Conservation (phyloP, 1,284 basidiomycete species). For the Chondrostereum purpureum region DNA sequence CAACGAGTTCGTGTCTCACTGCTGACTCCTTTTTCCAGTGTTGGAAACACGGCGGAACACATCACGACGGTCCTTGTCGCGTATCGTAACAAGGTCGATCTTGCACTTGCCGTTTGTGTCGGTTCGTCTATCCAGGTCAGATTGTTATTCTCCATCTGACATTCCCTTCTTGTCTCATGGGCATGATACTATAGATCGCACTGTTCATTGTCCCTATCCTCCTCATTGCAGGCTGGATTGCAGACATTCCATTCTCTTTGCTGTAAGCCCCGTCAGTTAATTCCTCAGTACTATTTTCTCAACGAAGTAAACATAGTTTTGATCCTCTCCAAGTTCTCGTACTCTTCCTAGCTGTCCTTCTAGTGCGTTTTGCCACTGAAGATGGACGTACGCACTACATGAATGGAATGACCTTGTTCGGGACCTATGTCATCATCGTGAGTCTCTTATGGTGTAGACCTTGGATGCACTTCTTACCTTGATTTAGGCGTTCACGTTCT, state of each 20-base stretch:
- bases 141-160: background rate
- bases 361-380: conserved; percentile 2
- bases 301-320: conserved; percentile 24
- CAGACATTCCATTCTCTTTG: conserved; percentile 39
- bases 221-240: conserved; percentile 40
- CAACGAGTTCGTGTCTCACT: conserved; percentile 29
- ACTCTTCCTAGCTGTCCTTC: conserved; percentile 6
- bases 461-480: background rate
- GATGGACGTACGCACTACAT: conserved; percentile 7
- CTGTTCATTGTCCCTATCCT: conserved; percentile 60
- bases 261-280: conserved; percentile 3
- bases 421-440: conserved; percentile 22
- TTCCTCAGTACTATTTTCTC: background rate
- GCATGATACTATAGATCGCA: no score
- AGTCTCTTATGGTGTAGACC: background rate
- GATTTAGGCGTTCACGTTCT: background rate
- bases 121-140: conserved; percentile 61
- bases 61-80: conserved; percentile 63
- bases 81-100: conserved; percentile 48
- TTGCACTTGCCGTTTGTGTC: conserved; percentile 54
- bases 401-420: conserved; percentile 41
- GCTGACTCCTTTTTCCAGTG: conserved; percentile 60
- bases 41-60: conserved; percentile 64
- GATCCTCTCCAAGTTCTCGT: conserved; percentile 31
- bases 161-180: no score